Evolutionary conservation across 163 green algal species (phyloP), one percentile per base, ranked within the genome.

Genomic region (Volvox carteri): DNA sequence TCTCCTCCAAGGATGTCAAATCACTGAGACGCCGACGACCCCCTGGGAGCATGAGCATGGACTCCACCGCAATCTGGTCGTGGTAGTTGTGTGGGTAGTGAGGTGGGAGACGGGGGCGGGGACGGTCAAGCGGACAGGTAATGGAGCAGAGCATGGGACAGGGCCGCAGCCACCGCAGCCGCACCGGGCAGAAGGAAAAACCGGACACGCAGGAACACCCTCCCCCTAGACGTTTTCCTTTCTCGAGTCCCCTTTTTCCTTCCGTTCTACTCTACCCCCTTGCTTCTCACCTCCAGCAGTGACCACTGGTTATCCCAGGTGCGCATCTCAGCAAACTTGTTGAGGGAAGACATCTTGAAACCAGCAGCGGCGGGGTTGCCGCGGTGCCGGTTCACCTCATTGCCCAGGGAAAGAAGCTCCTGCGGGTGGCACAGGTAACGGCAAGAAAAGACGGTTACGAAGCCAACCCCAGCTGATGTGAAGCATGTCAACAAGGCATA

Each of bases 401-500:
- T 89, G 52, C 84, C 84, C 41, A 84, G 54, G 19, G 70, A n/a
- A 14, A 89, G 72, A 37, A 89, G 72, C 84, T 89, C 84, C 72
- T 81, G 80, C 62, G 23, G n/a, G n/a, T n/a, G n/a, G n/a, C 58
- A 12, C 16, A 65, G 54, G 28, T 30, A 33, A 56, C 37, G 37
- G 4, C 16, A 56, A 50, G 30, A 37, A 44, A 39, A 72, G 12
- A 39, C 4, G 46, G n/a, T n/a, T n/a, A n/a, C n/a, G n/a, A n/a
- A n/a, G n/a, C n/a, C n/a, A n/a, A n/a, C n/a, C n/a, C n/a, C n/a
- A n/a, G n/a, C n/a, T n/a, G n/a, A n/a, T n/a, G n/a, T n/a, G n/a
- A n/a, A n/a, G n/a, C n/a, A n/a, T n/a, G n/a, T n/a, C n/a, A n/a
- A n/a, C n/a, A n/a, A n/a, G n/a, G n/a, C n/a, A n/a, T n/a, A n/a